Percentiles rank a stretch among this genome's conserved stretches.
These are phyloP conservation scores for Vitis rupestris DNA, from an alignment of 164 flowering plant genomes.

Conservation along the genomic window DNA sequence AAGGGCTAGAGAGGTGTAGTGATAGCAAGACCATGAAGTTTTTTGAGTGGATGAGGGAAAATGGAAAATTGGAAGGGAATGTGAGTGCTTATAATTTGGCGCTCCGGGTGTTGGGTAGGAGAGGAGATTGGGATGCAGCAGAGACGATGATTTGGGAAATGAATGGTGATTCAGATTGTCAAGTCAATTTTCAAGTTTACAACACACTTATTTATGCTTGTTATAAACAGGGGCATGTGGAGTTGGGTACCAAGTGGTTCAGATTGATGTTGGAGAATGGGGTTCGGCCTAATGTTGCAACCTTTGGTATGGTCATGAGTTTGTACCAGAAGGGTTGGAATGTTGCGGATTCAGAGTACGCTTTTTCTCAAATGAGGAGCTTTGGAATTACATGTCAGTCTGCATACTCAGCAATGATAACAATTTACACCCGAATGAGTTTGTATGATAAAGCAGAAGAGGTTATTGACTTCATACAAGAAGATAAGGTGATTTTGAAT, in stretches of 20 bases:
- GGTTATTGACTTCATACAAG: conserved; percentile 49
- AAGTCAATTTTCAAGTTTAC: conserved; percentile 58
- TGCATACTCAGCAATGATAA: conserved; percentile 92
- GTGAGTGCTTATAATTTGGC: conserved; percentile 52
- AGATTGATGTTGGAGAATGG: conserved; percentile 64
- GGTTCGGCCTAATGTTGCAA: conserved; percentile 72
- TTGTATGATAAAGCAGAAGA: conserved; percentile 73
- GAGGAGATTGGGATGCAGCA: conserved; percentile 63
- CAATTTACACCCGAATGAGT: conserved; percentile 72
- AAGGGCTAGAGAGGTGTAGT: conserved; percentile 47
- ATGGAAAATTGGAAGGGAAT: conserved; percentile 65
- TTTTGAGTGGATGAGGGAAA: conserved; percentile 75
- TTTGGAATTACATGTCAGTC: conserved; percentile 45
- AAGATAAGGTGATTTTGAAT: conserved; percentile 57
- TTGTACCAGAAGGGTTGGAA: conserved; percentile 74
- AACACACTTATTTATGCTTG: conserved; percentile 77
- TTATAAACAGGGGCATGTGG: conserved; percentile 47
- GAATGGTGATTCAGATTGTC: conserved; percentile 30
- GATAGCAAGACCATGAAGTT: conserved; percentile 48
- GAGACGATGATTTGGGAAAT: conserved; percentile 53
- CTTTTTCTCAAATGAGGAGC: conserved; percentile 66
- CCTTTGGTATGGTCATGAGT: conserved; percentile 88
- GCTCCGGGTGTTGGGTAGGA: conserved; percentile 64
- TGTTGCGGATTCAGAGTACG: conserved; percentile 73
- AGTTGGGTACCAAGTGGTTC: conserved; percentile 71